phyloP scores from a whole-genome alignment of 257 asterid species.

The Solanum habrochaites region DNA sequence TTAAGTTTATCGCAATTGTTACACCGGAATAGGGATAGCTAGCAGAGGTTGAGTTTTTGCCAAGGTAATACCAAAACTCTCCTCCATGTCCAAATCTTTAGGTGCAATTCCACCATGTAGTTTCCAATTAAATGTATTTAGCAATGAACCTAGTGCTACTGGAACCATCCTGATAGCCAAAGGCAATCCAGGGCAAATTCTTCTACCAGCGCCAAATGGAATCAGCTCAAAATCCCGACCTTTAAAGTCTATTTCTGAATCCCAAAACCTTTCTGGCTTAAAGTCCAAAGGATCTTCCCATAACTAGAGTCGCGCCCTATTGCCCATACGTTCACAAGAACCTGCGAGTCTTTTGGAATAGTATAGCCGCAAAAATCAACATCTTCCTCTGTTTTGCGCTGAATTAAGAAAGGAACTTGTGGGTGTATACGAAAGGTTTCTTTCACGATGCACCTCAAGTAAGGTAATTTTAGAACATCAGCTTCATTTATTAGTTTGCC shows the following conservation, averaged over 20 bases:
- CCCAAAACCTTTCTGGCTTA: slow-evolving; percentile 18
- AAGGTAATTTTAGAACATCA: slow-evolving; percentile 9
- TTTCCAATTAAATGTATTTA: slow-evolving; percentile 21
- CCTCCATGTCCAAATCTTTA: slow-evolving; percentile 17
- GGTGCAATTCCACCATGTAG: slow-evolving; percentile 11
- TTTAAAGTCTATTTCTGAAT: slow-evolving; percentile 5
- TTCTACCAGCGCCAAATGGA: slow-evolving; percentile 22
- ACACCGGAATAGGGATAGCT: slow-evolving; percentile 7
- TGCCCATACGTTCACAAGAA: slow-evolving; percentile 20
- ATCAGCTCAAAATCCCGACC: slow-evolving; percentile 22
- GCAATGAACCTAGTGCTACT: slow-evolving; percentile 19
- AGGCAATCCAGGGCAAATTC: slow-evolving; percentile 23
- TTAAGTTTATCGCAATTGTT: neutral
- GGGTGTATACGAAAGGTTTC: slow-evolving; percentile 23
- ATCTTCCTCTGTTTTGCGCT: slow-evolving; percentile 8
- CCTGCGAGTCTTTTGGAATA: slow-evolving; percentile 8
- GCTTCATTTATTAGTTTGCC: slow-evolving; percentile 8
- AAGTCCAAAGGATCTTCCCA: slow-evolving; percentile 12
- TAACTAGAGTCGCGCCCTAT: slow-evolving; percentile 9
- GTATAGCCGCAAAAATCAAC: slow-evolving; percentile 7
- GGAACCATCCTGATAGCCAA: slow-evolving; percentile 13
- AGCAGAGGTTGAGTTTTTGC: slow-evolving; percentile 14
- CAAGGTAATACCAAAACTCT: slow-evolving; percentile 16
- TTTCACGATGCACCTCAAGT: slow-evolving; percentile 9
- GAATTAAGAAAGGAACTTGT: slow-evolving; percentile 15